phyloP scores from a whole-genome alignment of 129 eudicot species.

The Flaveria sonorensis region DNA sequence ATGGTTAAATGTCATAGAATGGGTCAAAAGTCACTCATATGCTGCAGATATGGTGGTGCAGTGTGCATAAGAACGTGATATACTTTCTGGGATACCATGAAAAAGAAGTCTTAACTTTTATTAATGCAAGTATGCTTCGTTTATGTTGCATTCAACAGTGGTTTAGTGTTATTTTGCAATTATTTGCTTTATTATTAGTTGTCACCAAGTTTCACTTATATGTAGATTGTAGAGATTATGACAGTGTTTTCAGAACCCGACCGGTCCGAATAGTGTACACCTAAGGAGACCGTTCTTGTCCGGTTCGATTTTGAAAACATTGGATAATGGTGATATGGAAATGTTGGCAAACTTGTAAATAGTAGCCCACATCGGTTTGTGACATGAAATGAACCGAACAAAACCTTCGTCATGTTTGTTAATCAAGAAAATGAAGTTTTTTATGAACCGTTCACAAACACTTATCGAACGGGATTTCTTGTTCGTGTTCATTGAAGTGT shows the following conservation, averaged over 20 bases:
- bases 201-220: background rate
- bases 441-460: no score
- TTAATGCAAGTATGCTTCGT: slow-evolving; percentile 6
- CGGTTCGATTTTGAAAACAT: no score
- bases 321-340: no score
- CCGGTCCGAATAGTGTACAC: no score
- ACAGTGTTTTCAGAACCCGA: no score
- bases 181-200: background rate
- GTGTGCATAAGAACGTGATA: background rate
- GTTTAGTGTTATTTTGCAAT: background rate
- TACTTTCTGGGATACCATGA: background rate
- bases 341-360: background rate
- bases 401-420: no score
- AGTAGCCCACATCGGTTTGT: background rate
- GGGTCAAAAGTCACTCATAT: background rate
- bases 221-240: slow-evolving; percentile 4
- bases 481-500: no score
- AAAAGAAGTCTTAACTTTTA: background rate
- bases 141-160: background rate
- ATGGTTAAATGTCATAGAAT: no score
- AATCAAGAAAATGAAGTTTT: no score
- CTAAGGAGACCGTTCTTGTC: no score
- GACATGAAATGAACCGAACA: background rate
- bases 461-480: no score
- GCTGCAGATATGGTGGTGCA: background rate